A percentile compares a stretch with the other conserved stretches of the same genome.
Evolutionary conservation across 2,329 filamentous ascomycete genomes (phyloP).

Genomic region (Cyanodermella asteris): DNA sequence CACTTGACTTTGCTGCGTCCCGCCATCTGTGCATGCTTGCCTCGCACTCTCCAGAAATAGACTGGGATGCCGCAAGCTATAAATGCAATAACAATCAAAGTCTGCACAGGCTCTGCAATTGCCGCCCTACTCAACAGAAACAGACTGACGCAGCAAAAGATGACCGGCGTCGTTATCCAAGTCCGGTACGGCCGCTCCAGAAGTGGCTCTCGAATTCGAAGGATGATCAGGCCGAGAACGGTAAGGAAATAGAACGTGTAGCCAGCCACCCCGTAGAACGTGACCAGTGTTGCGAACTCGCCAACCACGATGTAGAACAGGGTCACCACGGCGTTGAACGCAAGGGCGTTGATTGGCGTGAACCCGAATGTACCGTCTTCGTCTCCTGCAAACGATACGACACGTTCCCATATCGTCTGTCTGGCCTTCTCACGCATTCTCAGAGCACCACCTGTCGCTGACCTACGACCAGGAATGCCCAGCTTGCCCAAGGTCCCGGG

Average conservation of each 20-base stretch:
- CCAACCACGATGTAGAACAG: slow-evolving; percentile 61
- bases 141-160: slow-evolving; percentile 92
- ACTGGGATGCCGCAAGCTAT: slow-evolving; percentile 66
- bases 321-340: slow-evolving; percentile 58
- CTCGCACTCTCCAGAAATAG: slow-evolving; percentile 68
- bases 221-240: slow-evolving; percentile 75
- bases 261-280: slow-evolving; percentile 91
- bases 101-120: slow-evolving; percentile 79
- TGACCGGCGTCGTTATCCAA: slow-evolving; percentile 92
- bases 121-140: slow-evolving; percentile 77
- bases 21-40: no score
- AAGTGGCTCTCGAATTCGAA: slow-evolving; percentile 68
- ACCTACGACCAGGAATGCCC: slow-evolving; percentile 35
- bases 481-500: slow-evolving; percentile 65
- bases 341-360: slow-evolving; percentile 81
- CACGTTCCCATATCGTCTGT: slow-evolving; percentile 17
- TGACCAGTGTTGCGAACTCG: slow-evolving; percentile 77
- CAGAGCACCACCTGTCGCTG: slow-evolving; percentile 15
- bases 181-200: slow-evolving; percentile 82
- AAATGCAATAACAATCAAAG: slow-evolving; percentile 66
- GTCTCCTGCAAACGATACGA: slow-evolving; percentile 43
- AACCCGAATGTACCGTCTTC: slow-evolving; percentile 63
- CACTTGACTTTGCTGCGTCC: slow-evolving; percentile 12
- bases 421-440: no score
- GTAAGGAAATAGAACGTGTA: slow-evolving; percentile 97